These are phyloP conservation scores for Verbena officinalis DNA, from an alignment of 257 asterid species.

Conservation along the genomic window DNA sequence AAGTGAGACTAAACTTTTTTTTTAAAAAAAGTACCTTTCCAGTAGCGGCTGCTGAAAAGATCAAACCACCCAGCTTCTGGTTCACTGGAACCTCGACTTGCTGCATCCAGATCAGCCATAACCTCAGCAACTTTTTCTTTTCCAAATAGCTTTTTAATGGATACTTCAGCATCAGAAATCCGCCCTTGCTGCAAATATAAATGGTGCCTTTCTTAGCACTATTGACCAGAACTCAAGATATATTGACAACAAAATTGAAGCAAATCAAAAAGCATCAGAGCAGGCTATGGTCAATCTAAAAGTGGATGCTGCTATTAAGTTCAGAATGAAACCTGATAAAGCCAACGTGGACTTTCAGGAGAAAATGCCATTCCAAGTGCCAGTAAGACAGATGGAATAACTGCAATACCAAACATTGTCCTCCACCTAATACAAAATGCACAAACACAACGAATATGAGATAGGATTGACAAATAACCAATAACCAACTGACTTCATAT, in stretches of 20 bases:
- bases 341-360: constrained; percentile 99
- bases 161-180: constrained; percentile 65
- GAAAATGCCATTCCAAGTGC: constrained; percentile 93
- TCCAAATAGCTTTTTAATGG: constrained; percentile 73
- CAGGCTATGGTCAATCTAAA: constrained; percentile 15
- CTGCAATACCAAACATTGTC: constrained; percentile 87
- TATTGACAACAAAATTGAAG: constrained; percentile 13
- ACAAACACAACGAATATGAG: constrained; percentile 2
- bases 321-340: constrained; percentile 60
- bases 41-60: constrained; percentile 86
- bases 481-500: background rate
- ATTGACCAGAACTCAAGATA: constrained; percentile 1
- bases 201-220: constrained; percentile 27
- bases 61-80: constrained; percentile 96
- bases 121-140: constrained; percentile 92
- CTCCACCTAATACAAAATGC: constrained; percentile 79
- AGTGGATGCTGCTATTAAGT: background rate
- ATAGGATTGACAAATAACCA: constrained; percentile 1
- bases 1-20: no score
- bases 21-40: constrained; percentile 74
- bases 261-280: background rate
- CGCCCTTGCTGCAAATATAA: constrained; percentile 72
- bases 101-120: constrained; percentile 73
- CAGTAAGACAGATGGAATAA: constrained; percentile 75
- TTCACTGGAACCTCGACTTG: constrained; percentile 75